Percentiles rank a stretch among this genome's conserved stretches.
These are phyloP conservation scores for Vitis cinerea DNA, from an alignment of 164 flowering plant species.

Conservation along the genomic window DNA sequence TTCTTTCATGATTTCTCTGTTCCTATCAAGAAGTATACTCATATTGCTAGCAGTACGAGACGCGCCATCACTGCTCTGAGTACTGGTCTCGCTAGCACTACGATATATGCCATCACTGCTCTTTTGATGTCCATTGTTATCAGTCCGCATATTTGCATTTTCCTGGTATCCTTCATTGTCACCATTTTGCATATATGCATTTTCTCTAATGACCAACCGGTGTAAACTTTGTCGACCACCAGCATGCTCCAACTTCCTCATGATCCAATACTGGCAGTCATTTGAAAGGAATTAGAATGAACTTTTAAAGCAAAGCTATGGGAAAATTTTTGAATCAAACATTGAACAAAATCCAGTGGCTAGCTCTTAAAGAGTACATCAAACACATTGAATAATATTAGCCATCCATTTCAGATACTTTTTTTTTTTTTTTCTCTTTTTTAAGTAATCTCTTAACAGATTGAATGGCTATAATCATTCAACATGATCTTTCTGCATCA, in stretches of 20 bases:
- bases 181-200: neutral
- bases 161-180: neutral
- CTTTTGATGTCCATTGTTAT: neutral
- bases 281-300: neutral
- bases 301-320: neutral
- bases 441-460: too few species aligned
- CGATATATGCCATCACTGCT: neutral
- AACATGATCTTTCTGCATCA: neutral
- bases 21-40: neutral
- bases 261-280: neutral
- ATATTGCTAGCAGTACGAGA: too few species aligned
- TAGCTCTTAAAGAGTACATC: too few species aligned
- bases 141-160: neutral
- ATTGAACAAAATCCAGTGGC: too few species aligned
- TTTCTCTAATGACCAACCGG: neutral
- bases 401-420: too few species aligned
- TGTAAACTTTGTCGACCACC: constrained; percentile 2
- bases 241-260: neutral
- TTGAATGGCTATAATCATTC: too few species aligned
- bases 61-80: too few species aligned
- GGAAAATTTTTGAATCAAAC: neutral
- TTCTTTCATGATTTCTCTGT: neutral
- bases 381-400: too few species aligned
- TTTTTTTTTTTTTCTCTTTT: too few species aligned
- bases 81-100: neutral